These are phyloP conservation scores for Xylaria sp. DNA, from an alignment of 2,329 filamentous ascomycete genomes.

Conservation along the genomic window DNA sequence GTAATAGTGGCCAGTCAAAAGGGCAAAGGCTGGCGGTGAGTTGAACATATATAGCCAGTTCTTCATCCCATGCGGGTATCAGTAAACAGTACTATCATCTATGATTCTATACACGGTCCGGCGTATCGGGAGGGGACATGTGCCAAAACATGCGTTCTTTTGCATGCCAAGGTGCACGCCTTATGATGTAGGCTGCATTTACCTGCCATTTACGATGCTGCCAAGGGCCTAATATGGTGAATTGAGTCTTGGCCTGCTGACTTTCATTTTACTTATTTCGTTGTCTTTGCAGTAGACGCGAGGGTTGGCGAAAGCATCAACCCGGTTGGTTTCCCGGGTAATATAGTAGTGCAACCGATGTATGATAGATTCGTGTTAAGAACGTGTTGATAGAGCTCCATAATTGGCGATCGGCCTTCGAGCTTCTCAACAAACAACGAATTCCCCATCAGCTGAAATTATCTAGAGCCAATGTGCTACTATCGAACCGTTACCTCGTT, in stretches of 20 bases:
- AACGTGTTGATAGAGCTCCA: not conserved
- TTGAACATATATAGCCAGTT: conserved; percentile 15
- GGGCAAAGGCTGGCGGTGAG: not conserved
- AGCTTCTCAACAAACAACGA: not conserved
- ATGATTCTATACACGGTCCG: conserved; percentile 4
- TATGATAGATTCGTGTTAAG: not conserved
- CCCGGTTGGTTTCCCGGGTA: not conserved
- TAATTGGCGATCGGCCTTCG: too few species aligned
- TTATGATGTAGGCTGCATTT: conserved; percentile 18
- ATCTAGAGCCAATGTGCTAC: not conserved
- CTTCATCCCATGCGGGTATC: not conserved
- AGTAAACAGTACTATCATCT: not conserved
- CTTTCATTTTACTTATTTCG: conserved; percentile 26
- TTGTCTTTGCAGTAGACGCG: not conserved
- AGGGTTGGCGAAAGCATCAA: not conserved
- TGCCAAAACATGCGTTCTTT: conserved; percentile 15
- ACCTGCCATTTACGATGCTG: conserved; percentile 33
- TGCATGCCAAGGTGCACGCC: conserved; percentile 32
- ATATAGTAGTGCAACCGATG: not conserved
- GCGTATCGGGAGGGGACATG: conserved; percentile 6
- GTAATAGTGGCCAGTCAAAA: not conserved
- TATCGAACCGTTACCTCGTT: not conserved
- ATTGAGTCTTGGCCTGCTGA: conserved; percentile 27
- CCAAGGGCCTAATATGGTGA: conserved; percentile 28
- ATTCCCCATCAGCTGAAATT: not conserved